Base-by-base conservation (phyloP, 345 rosid species). In the Eutrema japonicum region DNA sequence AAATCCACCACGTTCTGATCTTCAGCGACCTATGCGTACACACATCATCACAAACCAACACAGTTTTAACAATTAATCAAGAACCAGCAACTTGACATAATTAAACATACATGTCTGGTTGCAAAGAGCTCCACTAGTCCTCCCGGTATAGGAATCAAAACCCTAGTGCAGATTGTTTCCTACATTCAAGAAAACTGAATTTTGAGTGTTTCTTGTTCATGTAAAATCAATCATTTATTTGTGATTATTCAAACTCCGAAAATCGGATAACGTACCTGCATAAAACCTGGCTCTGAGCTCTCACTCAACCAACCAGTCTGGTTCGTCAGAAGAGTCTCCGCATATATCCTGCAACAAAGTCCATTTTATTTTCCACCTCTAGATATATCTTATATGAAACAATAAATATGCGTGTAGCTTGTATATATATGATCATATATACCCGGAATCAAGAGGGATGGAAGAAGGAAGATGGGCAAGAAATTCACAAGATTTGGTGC, bases 51-150 rank as follows among this genome's bases (percentile, higher is more conserved):
- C 30, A 2, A 74, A 41, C 37, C 22, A 66, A 12, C 10, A 16
- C 43, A 33, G 3, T 47, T 27, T 50, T 30, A 62, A 48, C 14
- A 6, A 13, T 14, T 10, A 12, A 7, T 10, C 0, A 42, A 40
- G 7, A 58, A 59, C 30, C 49, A 40, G 36, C 41, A 54, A 11
- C 30, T 26, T 45, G 2, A 12, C 16, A 66, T 29, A 3, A 32
- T 4, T 32, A 37, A 50, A 70, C 53, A 12, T 86, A 91, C 97
- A 82, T 88, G 90, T 85, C 89, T 88, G 8, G 85, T 69, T 32
- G 82, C 88, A 70, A 89, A 91, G 30, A 91, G 84, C 84, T 91
- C 98, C 35, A 94, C 69, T 32, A 94, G 67, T 62, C 92, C 97
- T 81, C 91, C 97, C 2, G 94, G 57, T 12, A 89, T 78, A 22